Base-by-base conservation (phyloP, 129 eudicot genomes). In the Oenanthe sinensis region DNA sequence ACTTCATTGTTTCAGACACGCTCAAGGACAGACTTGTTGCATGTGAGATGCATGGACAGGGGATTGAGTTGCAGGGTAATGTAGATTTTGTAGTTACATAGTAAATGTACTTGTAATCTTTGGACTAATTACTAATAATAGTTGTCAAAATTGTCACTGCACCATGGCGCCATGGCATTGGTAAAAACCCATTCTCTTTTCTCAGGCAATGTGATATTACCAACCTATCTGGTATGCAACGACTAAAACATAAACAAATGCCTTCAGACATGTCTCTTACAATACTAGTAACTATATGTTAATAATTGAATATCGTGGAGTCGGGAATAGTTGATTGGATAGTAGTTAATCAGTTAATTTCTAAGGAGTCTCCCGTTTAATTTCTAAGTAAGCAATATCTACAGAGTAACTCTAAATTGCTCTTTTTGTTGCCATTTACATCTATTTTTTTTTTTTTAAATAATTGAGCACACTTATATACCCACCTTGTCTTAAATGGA, bases 41-140 rank as follows among this genome's bases (percentile, higher is more conserved):
- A 58, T 91, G 98, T 68, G 93, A 91, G 84, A 91, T 91, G 82
- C 96, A 94, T 63, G 97, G 98, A 24, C 88, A 83, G 15, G 98
- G 98, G 68, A 89, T 91, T 77, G 98, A 91, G 79, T 77, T 94
- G 50, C 90, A 89, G 81, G 98, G 98, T 93, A 87, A 79, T 72
- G 54, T 78, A 28, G 2, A 39, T 60, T 68, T 67, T 15, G 4
- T 33, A 30, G n/a, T 67, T 26, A 67, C 13, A 12, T 36, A 67
- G 33, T 11, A 33, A 33, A 33, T 68, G 4, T 33, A 33, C 40
- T 68, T 30, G 4, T 17, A 28, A 14, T 68, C 36, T 60, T 10
- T 8, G 24, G n/a, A 60, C 15, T 60, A 60, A 60, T 60, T 48
- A 60, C 68, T 60, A 5, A 52, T 52, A 52, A 58, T 22, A 58